Percentiles rank a stretch among this genome's conserved stretches.
Conservation (phyloP, 1,284 basidiomycete genomes). For the Cronartium quercuum region DNA sequence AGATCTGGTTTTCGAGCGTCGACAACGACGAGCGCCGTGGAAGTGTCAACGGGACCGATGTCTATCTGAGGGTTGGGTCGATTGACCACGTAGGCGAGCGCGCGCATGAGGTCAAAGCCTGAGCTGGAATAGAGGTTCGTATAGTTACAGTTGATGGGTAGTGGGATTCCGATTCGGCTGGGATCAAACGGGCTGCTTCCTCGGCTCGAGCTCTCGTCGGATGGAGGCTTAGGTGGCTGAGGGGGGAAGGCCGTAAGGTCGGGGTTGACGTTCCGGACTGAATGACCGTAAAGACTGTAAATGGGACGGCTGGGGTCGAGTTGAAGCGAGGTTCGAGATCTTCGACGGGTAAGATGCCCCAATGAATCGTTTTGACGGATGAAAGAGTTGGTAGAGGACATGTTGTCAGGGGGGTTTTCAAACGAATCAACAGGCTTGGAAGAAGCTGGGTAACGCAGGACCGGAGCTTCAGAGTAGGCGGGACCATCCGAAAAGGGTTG, state of each 20-base stretch:
- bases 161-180: background rate
- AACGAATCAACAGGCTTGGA: background rate
- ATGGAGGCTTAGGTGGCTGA: background rate
- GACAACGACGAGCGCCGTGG: constrained; percentile 79
- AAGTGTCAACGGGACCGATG: constrained; percentile 84
- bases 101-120: constrained; percentile 80
- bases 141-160: background rate
- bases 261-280: background rate
- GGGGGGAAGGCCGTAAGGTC: background rate
- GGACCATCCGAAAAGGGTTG: background rate
- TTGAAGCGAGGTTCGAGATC: background rate
- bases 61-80: constrained; percentile 68
- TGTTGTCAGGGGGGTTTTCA: background rate
- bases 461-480: background rate
- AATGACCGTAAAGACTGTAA: background rate
- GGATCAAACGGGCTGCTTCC: background rate
- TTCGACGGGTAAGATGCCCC: background rate
- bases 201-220: background rate
- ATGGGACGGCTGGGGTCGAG: background rate
- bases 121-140: constrained; percentile 67
- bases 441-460: background rate
- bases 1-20: constrained; percentile 72
- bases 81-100: constrained; percentile 68
- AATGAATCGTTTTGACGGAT: background rate
- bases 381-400: background rate